Evolutionary conservation across 2,329 filamentous ascomycete genomes (phyloP).

Genomic region (Talaromyces sp.): DNA sequence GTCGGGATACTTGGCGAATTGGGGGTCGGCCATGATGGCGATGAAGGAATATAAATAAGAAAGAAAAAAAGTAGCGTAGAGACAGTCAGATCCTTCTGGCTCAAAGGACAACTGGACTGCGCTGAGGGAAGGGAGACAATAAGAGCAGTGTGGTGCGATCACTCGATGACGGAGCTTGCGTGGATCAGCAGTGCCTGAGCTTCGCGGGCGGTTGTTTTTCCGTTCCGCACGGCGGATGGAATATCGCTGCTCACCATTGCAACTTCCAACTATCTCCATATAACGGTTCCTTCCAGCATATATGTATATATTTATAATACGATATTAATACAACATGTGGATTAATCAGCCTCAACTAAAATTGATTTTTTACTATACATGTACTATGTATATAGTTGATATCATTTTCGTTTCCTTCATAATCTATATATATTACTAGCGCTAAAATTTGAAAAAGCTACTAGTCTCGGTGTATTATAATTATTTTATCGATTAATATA

Average conservation of each 20-base stretch:
- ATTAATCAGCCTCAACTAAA: no score
- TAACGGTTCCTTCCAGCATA: no score
- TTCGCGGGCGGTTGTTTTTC: constrained; percentile 5
- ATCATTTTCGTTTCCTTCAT: no score
- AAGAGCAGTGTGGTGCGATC: neutral
- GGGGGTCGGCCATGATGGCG: constrained; percentile 59
- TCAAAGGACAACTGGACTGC: neutral
- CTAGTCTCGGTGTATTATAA: neutral
- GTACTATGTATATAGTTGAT: no score
- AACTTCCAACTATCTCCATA: no score
- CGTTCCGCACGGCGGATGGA: neutral
- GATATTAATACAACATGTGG: no score
- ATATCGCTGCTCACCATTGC: no score
- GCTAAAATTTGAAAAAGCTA: no score
- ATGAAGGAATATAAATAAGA: constrained; percentile 1
- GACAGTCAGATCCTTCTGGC: neutral
- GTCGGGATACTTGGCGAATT: constrained; percentile 61
- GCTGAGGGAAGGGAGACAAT: neutral
- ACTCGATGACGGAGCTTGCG: constrained; percentile 6
- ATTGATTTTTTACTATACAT: no score
- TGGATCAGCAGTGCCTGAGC: constrained; percentile 3
- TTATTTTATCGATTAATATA: neutral
- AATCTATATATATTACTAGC: no score
- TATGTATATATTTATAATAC: no score
- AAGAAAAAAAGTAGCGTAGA: neutral